Evolutionary conservation across 306 rosid genomes (phyloP).

Genomic region (Vigna angularis): DNA sequence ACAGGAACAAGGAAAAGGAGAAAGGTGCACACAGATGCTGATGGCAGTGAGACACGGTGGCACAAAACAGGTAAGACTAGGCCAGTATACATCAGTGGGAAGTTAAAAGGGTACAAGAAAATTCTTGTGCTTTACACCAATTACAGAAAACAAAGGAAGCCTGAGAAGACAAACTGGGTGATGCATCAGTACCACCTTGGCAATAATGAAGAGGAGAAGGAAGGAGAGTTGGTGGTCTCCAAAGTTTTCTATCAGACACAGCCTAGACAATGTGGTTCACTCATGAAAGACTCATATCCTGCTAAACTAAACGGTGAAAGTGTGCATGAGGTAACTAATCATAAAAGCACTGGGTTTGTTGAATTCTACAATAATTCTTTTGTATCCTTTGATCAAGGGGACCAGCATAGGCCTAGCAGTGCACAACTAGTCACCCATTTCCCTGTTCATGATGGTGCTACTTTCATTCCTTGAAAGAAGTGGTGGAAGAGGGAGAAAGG

Average conservation of each 20-base stretch:
- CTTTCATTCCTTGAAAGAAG: slow-evolving; percentile 55
- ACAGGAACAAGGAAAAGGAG: slow-evolving; percentile 74
- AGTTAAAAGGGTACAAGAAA: slow-evolving; percentile 73
- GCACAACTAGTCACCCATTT: slow-evolving; percentile 56
- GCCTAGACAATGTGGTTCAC: slow-evolving; percentile 84
- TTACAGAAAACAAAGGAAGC: slow-evolving; percentile 79
- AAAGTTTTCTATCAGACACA: slow-evolving; percentile 87
- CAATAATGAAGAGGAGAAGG: slow-evolving; percentile 77
- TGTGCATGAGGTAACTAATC: slow-evolving; percentile 43
- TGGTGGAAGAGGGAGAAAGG: neutral
- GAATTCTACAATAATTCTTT: slow-evolving; percentile 59
- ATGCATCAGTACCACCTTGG: slow-evolving; percentile 87
- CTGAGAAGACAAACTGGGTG: slow-evolving; percentile 87
- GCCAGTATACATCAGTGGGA: slow-evolving; percentile 51
- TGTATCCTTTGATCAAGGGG: slow-evolving; percentile 66
- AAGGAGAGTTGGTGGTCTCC: slow-evolving; percentile 80
- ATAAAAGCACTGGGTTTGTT: slow-evolving; percentile 48
- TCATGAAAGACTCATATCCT: slow-evolving; percentile 57
- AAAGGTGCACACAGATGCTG: slow-evolving; percentile 62
- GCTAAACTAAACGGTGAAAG: slow-evolving; percentile 48
- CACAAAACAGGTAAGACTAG: slow-evolving; percentile 76
- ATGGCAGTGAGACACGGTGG: slow-evolving; percentile 76
- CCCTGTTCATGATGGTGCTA: slow-evolving; percentile 59
- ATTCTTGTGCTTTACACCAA: slow-evolving; percentile 85
- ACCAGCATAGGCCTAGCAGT: slow-evolving; percentile 56